Evolutionary conservation across 257 asterid species (phyloP).

Genomic region (Solanum infundibuliforme): DNA sequence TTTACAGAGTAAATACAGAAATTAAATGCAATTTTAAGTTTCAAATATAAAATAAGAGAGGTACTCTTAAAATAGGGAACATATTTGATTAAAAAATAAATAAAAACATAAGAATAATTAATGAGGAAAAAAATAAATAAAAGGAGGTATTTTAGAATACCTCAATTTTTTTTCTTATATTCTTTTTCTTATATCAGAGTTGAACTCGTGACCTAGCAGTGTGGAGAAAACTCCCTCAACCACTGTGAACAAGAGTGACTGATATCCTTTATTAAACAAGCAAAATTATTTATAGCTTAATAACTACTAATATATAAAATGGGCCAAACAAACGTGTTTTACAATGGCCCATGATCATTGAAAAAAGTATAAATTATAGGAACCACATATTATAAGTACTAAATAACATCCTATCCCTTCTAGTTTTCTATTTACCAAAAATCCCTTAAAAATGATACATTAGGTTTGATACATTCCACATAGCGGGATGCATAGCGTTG

Average conservation of each 20-base stretch:
- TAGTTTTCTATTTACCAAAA: too few relatives aligned
- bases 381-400: too few relatives aligned
- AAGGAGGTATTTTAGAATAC: slow-evolving; percentile 6
- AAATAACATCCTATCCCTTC: too few relatives aligned
- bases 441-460: too few relatives aligned
- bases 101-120: not conserved
- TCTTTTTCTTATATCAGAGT: not conserved
- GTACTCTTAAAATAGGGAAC: not conserved
- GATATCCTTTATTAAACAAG: not conserved
- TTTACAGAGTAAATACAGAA: not conserved
- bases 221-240: not conserved
- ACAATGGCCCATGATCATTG: not conserved
- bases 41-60: not conserved
- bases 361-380: too few relatives aligned
- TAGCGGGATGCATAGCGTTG: too few relatives aligned
- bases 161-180: not conserved
- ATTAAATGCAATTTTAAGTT: not conserved
- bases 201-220: not conserved
- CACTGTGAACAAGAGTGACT: not conserved
- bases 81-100: not conserved
- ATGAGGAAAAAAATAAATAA: not conserved
- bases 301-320: not conserved
- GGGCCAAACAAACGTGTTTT: not conserved
- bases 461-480: too few relatives aligned
- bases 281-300: not conserved